These are phyloP conservation scores for Luvunga scandens DNA, from an alignment of 345 rosid species.

Conservation along the genomic window DNA sequence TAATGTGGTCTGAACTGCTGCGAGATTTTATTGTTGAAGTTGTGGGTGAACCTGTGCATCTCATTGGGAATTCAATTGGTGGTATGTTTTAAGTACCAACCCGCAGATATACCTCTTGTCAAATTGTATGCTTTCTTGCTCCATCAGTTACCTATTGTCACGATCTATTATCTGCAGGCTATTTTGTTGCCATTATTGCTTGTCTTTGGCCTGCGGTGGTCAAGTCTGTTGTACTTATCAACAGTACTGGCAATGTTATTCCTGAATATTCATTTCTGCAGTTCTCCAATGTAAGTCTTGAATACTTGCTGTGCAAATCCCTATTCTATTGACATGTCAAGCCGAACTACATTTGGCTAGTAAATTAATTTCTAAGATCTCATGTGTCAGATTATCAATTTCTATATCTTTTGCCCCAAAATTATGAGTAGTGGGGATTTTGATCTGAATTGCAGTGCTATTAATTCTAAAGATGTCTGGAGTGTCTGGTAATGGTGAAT, in stretches of 20 bases:
- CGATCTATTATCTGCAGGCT: conserved; percentile 46
- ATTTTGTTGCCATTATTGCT: conserved; percentile 60
- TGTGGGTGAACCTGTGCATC: conserved; percentile 79
- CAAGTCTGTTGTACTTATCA: conserved; percentile 65
- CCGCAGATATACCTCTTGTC: background rate
- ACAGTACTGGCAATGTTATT: conserved; percentile 72
- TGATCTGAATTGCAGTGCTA: background rate
- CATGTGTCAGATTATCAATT: background rate
- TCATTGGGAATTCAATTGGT: conserved; percentile 84
- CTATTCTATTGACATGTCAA: background rate
- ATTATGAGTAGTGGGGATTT: background rate
- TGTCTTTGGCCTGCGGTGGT: conserved; percentile 68
- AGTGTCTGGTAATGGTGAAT: background rate
- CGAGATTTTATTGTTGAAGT: conserved; percentile 78
- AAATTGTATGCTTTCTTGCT: background rate
- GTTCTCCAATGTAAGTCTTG: conserved; percentile 45
- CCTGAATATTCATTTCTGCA: conserved; percentile 50
- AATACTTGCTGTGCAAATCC: background rate
- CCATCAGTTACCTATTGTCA: conserved; percentile 2
- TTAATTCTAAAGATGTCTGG: no score
- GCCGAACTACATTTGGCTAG: background rate
- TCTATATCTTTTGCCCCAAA: background rate
- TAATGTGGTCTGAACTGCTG: conserved; percentile 79
- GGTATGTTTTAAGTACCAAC: conserved; percentile 41
- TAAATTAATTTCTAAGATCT: background rate